Base-by-base conservation (phyloP, 78 protist genomes). In the Ministeria vibrans region DNA sequence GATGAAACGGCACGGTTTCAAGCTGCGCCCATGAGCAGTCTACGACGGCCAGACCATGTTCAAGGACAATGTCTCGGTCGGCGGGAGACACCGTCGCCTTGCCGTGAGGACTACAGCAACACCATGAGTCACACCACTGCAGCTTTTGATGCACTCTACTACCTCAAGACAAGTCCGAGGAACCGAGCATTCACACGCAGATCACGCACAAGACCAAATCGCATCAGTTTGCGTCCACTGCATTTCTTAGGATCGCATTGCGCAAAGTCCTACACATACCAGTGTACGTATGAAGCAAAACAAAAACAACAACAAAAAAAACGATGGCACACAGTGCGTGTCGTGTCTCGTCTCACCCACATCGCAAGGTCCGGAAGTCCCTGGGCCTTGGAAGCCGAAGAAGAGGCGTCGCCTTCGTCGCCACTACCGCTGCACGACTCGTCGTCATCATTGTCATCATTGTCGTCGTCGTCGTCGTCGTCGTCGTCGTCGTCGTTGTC, bases 11-110 rank as follows among this genome's bases (percentile, higher is more conserved):
- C 44, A 91, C 87, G 9, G 85, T 70, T 32, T 91, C 96, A 22
- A 95, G 75, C 49, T 69, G 80, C 45, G 88, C 90, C 98, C 98
- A 95, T 20, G 96, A 91, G 84, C 98, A 95, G 79, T 95, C 96
- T 28, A 95, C 92, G 23, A 89, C 97, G 55, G 93, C 83, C 36
- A 85, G 78, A 46, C 98, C 98, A 44, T 61, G 7, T 20, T 46
- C 41, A 15, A 36, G 49, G 39, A 95, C 91, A 28, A 83, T 0
- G 32, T 89, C 94, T 38, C 55, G 72, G 81, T 95, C 98, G 0
- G 39, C 81, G 11, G 92, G 93, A 23, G 92, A 87, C 28, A 93
- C 85, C 23, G 92, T 34, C 18, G 42, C 71, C 39, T 22, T 11
- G 23, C 22, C 42, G 71, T 22, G 22, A 23, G 13, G 42, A 64